Conservation (phyloP, 179 eudicot genomes). For the Carnegiea gigantea region DNA sequence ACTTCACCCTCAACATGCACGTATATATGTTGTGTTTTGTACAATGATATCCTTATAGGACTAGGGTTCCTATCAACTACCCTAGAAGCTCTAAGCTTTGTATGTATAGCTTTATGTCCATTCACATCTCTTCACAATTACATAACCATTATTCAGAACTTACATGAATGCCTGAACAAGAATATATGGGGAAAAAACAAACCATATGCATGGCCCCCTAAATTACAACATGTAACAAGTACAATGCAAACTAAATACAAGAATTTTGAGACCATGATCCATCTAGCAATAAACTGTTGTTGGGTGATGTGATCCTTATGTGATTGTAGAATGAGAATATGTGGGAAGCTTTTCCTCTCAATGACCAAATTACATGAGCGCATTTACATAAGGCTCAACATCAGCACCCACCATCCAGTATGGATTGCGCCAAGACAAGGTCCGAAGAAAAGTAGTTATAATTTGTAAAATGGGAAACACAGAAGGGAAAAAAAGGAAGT, state of each 20-base stretch:
- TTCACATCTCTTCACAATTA: constrained; percentile 40
- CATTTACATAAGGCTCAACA: too few relatives aligned
- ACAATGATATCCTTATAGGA: constrained; percentile 31
- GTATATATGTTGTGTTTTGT: constrained; percentile 26
- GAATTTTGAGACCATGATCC: constrained; percentile 9
- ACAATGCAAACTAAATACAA: constrained; percentile 21
- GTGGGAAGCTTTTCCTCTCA: constrained; percentile 9
- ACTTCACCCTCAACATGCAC: constrained; percentile 27
- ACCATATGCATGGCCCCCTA: background rate
- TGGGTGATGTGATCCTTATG: constrained; percentile 22
- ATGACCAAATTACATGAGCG: constrained; percentile 26
- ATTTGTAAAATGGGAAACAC: background rate
- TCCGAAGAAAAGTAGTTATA: background rate
- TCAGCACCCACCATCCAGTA: background rate
- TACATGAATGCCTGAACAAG: constrained; percentile 27
- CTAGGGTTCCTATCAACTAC: constrained; percentile 33
- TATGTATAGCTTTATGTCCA: constrained; percentile 26
- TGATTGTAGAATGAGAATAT: constrained; percentile 18
- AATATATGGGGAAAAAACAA: background rate
- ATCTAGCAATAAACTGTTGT: constrained; percentile 17
- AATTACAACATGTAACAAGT: constrained; percentile 20
- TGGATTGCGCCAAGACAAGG: background rate
- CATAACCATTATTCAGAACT: constrained; percentile 37
- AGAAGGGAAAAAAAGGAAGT: background rate
- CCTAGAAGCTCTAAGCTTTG: constrained; percentile 10